Conservation (phyloP, 1,139 yeast species). For the Suhomyces taliae region DNA sequence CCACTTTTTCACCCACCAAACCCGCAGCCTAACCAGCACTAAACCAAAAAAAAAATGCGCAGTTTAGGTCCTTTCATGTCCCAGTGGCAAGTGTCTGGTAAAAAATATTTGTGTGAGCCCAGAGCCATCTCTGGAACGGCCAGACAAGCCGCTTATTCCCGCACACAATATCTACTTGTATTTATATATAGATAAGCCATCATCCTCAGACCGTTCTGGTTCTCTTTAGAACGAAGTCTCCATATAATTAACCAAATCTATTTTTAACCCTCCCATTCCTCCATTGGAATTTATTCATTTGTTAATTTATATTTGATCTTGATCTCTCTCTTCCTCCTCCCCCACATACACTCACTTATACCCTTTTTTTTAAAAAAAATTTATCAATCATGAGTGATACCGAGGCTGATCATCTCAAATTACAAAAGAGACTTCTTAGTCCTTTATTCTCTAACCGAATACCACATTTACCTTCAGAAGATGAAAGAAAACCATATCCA, state of each 20-base stretch:
- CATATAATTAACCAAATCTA: no score
- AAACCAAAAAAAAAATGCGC: no score
- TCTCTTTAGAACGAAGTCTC: no score
- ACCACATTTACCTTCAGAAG: slow-evolving; percentile 39
- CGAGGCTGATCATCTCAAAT: slow-evolving; percentile 5
- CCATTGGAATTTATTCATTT: not conserved
- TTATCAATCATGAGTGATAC: not conserved
- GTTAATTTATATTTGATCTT: not conserved
- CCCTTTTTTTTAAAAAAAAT: not conserved
- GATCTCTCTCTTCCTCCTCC: not conserved
- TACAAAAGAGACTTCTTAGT: slow-evolving; percentile 33
- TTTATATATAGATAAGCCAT: not conserved
- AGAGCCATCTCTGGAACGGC: not conserved
- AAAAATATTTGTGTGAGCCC: not conserved
- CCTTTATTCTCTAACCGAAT: slow-evolving; percentile 32
- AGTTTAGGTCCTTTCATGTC: no score
- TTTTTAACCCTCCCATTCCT: not conserved
- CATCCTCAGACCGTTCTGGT: not conserved
- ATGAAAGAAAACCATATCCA: slow-evolving; percentile 44
- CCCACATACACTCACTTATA: not conserved
- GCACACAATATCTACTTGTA: not conserved
- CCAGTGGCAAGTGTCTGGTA: no score
- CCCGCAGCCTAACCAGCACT: no score
- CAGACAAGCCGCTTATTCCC: not conserved
- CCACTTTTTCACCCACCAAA: no score